Evolutionary conservation across 768 basidiomycete genomes (phyloP).

Genomic region (Phanerochaete sordida): DNA sequence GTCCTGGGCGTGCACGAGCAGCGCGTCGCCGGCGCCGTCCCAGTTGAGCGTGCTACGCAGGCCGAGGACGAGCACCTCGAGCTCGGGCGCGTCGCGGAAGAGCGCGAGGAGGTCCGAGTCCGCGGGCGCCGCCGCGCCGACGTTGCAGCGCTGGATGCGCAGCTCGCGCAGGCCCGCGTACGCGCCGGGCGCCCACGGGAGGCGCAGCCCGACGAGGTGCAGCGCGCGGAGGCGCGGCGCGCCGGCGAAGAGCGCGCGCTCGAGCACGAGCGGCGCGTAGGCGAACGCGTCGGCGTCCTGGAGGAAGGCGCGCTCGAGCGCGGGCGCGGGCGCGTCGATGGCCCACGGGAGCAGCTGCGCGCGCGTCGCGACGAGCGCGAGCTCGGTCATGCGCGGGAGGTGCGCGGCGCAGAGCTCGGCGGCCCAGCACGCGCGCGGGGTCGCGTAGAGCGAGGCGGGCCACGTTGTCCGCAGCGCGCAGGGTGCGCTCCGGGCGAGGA

Average conservation of each 20-base stretch:
- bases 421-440: neutral
- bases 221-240: neutral
- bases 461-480: neutral
- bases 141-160: neutral
- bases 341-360: neutral
- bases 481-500: neutral
- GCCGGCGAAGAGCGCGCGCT: neutral
- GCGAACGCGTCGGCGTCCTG: neutral
- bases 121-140: neutral
- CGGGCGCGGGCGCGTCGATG: neutral
- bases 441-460: neutral
- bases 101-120: neutral
- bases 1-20: neutral
- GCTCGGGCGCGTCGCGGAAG: neutral
- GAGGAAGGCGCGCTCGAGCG: neutral
- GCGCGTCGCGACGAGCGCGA: neutral
- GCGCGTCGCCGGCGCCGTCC: neutral
- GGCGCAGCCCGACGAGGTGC: neutral
- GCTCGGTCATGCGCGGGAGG: neutral
- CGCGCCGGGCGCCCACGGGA: neutral
- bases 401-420: neutral
- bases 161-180: neutral
- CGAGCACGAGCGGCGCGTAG: neutral
- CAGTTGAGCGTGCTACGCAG: neutral
- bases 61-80: neutral